A percentile compares a stretch with the other conserved stretches of the same genome.
Evolutionary conservation across 225 moss, liverwort and hornwort genomes (phyloP).

Genomic region (Straminergon stramineum): DNA sequence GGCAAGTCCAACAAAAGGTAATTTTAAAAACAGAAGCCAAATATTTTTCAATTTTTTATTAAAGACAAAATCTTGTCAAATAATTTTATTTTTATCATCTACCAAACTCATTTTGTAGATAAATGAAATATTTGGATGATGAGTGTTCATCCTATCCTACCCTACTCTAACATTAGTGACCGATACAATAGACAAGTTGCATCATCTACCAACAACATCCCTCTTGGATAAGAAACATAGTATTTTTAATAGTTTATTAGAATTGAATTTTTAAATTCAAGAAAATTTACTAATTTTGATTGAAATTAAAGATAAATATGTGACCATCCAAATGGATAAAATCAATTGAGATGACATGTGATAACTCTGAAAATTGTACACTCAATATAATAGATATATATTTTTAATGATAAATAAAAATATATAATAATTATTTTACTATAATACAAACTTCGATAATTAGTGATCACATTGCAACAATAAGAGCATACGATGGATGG

Average conservation of each 20-base stretch:
- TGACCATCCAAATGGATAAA: background rate
- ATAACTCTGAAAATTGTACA: background rate
- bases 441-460: background rate
- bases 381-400: background rate
- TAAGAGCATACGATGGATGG: constrained; percentile 71
- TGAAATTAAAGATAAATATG: too few species aligned
- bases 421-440: background rate
- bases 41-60: background rate
- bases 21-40: background rate
- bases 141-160: too few species aligned
- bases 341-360: background rate
- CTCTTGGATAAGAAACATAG: background rate
- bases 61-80: background rate
- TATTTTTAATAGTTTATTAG: background rate
- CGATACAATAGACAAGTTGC: background rate
- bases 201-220: background rate
- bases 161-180: accelerated
- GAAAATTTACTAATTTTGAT: background rate
- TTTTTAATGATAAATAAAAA: background rate
- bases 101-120: background rate
- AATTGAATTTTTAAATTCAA: background rate
- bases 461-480: constrained; percentile 74
- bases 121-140: background rate
- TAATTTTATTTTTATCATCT: background rate
- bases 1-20: accelerated